Evolutionary conservation across 306 rosid species (phyloP), one percentile per base, ranked within the genome.

Genomic region (Leucaena leucocephala): DNA sequence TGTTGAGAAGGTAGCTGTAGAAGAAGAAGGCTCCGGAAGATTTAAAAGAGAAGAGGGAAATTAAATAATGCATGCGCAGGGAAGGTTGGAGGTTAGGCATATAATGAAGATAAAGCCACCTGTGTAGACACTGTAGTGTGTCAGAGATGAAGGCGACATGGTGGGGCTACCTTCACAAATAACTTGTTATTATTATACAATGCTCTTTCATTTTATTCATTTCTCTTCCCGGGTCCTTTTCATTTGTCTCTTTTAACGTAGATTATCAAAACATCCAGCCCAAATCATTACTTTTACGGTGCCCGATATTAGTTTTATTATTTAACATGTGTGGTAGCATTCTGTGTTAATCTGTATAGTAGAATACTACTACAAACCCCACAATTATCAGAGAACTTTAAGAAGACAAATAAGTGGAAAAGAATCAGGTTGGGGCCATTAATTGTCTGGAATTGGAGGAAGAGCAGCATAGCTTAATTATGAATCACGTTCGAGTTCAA

Each of bases 91-190:
- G 27, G 27, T 27, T 27, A 27, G 27, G 1, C 27, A 27, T 27
- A 27, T 27, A 27, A 27, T 1, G 27, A 27, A 1, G 27, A 27
- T 40, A 46, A 61, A 71, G 68, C 72, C 45, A 48, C 45, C n/a
- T 33, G 44, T 40, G 48, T 71, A 61, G 70, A 71, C 63, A 57
- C 21, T 64, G 54, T 43, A 68, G 19, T 44, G 75, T 54, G 79
- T 77, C 40, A 40, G 46, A 15, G 64, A 76, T 10, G 63, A 35
- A 77, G 71, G 46, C 27, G 75, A 38, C 57, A 72, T 72, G 12
- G 40, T 17, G 76, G 70, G 27, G 68, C 68, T 34, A 6, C 21
- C 21, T 63, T 64, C 21, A 8, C 12, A 55, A 55, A n/a, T n/a
- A 14, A 14, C 57, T 15, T 16, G 5, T 16, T 16, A 49, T 49